Evolutionary conservation across 2,329 filamentous ascomycete genomes (phyloP), one percentile per base, ranked within the genome.

Genomic region (Diplodia mutila): DNA sequence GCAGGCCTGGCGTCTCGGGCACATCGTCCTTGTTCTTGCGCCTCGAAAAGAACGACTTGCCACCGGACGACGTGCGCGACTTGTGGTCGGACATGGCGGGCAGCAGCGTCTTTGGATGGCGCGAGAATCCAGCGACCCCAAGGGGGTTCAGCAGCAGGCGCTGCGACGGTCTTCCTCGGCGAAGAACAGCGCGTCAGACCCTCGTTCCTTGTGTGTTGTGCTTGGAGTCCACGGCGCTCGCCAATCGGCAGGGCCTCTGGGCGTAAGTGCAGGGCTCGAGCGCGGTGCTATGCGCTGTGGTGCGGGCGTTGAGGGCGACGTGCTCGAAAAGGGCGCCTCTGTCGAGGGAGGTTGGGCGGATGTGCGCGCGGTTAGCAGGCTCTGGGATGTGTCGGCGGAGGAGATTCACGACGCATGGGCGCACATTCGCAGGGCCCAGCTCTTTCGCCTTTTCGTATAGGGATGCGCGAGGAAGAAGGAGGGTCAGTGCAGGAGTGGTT

Each of bases 31-130:
- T 95, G 81, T 90, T 84, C 74, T 84, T 77, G 69, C 86, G 91
- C 76, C 93, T 88, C 75, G 92, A 93, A 83, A 97, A 97, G 84
- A 97, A 93, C 70, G 90, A 92, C 78, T 90, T 90, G 77, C 88
- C 86, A 77, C 89, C 90, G 75, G 92, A 93, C 71, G 91, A 93
- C 84, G 94, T 91, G 80, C 91, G 89, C 75, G 90, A 85, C 83
- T 94, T 93, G 83, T 92, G 90, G 83, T 90, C 85, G 59, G 59
- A 63, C 59, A 63, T 63, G 42, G n/a, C 59, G 59, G 27, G 42
- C 29, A 32, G 42, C 59, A 37, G 59, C 59, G 42, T 16, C 42
- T 23, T 23, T 25, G 42, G 25, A 37, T 34, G 39, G 59, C 42
- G 27, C 39, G 16, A n/a, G 59, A 23, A 29, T 51, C 32, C 32